Evolutionary conservation across 1,139 yeast species (phyloP), one percentile per base, ranked within the genome.

Genomic region (Taiozyma sp.): DNA sequence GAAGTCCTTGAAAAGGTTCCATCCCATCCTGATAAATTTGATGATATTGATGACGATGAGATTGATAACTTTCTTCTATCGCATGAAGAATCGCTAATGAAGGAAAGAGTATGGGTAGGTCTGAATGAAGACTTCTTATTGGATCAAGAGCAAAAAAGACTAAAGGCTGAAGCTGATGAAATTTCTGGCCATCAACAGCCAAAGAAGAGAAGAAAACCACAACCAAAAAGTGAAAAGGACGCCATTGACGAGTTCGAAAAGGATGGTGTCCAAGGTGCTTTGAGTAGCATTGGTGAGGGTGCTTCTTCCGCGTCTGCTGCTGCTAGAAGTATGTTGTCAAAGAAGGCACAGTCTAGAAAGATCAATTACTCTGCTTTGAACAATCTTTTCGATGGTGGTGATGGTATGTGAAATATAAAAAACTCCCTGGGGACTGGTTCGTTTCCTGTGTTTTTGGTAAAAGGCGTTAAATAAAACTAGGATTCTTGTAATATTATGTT

Each of bases 161-260:
- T 91, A 56, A 88, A 91, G 63, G 78, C 79, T 48, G 96, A 91
- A 63, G 95, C 97, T 0, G 99, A 95, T 69, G 82, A 80, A 53
- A 73, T 85, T 43, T 83, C 90, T 0, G 95, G 95, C 6, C 87
- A 85, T 61, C 81, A 87, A 1, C 74, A 68, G 56, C 73, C 67
- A 41, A 63, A 59, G 19, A 68, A 71, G 61, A 72, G 65, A 61
- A 68, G 67, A 50, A 64, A 61, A 51, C 57, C 60, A 41, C 47
- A 43, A 10, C 68, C 69, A 11, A 68, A 68, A 55, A 59, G 58
- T 13, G 66, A 57, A 48, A 48, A 30, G 3, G 64, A 60, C 19
- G 62, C 60, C 2, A 44, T 62, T 7, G 58, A 53, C 19, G 70
- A 66, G 10, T 4, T 56, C 6, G 70, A 65, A 41, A 61, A 57